A percentile compares a stretch with the other conserved stretches of the same genome.
phyloP scores from a whole-genome alignment of 1,284 basidiomycete species.

The Sparassis latifolia region DNA sequence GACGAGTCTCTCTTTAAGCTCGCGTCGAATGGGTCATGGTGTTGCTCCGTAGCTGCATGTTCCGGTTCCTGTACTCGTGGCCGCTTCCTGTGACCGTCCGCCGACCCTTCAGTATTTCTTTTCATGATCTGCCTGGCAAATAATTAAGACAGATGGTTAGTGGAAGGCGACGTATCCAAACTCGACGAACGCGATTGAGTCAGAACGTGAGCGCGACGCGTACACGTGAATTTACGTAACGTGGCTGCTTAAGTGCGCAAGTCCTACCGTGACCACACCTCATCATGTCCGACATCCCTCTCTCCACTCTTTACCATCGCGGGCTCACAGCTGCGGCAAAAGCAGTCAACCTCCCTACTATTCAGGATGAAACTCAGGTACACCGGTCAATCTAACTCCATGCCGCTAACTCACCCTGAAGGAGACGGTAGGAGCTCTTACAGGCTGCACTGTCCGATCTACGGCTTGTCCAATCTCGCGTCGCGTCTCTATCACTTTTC shows the following conservation, averaged over 20 bases:
- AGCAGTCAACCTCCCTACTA: constrained; percentile 39
- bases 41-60: too few species aligned
- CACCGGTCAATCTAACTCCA: background rate
- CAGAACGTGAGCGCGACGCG: too few species aligned
- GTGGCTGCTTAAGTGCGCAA: too few species aligned
- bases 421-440: constrained; percentile 45
- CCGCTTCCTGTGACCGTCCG: background rate
- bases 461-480: constrained; percentile 38
- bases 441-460: constrained; percentile 49
- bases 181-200: too few species aligned
- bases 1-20: background rate
- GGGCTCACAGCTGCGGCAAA: constrained; percentile 38
- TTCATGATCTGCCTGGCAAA: background rate
- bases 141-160: too few species aligned
- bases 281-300: constrained; percentile 26
- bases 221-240: too few species aligned
- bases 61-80: background rate
- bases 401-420: constrained; percentile 2
- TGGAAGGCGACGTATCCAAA: too few species aligned
- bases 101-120: background rate
- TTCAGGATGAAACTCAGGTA: constrained; percentile 47
- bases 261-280: too few species aligned
- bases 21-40: constrained; percentile 3
- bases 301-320: constrained; percentile 37
- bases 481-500: constrained; percentile 66